These are phyloP conservation scores for Tricholoma matsutake DNA, from an alignment of 768 basidiomycete genomes.

Conservation along the genomic window DNA sequence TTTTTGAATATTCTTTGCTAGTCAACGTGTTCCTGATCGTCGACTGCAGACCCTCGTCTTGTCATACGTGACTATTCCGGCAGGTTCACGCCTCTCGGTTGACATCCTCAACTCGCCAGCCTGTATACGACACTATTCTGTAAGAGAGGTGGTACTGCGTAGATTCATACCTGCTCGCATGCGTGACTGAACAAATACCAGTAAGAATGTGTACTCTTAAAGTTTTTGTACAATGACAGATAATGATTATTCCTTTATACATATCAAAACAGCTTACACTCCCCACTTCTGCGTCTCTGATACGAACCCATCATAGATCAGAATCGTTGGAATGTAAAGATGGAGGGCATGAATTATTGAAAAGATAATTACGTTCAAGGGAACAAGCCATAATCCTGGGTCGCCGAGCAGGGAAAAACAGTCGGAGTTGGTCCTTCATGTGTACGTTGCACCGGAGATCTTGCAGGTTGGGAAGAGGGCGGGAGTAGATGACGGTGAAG, in stretches of 20 bases:
- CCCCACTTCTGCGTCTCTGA: background rate
- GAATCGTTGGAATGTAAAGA: background rate
- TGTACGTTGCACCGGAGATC: background rate
- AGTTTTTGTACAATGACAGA: slow-evolving; percentile 1
- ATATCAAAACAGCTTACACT: background rate
- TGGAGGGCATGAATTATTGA: background rate
- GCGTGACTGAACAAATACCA: slow-evolving; percentile 58
- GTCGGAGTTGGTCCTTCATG: background rate
- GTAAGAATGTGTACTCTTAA: background rate
- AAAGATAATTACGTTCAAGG: slow-evolving; percentile 1
- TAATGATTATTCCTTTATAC: slow-evolving; percentile 6
- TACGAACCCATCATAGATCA: background rate
- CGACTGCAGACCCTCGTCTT: slow-evolving; percentile 76
- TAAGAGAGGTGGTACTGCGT: slow-evolving; percentile 80
- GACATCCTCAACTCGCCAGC: slow-evolving; percentile 65
- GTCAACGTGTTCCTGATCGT: background rate
- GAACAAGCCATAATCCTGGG: background rate
- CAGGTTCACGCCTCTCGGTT: slow-evolving; percentile 51
- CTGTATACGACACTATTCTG: slow-evolving; percentile 70
- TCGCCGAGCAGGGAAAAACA: background rate
- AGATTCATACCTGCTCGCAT: slow-evolving; percentile 90
- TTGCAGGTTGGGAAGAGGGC: slow-evolving; percentile 2
- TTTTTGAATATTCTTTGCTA: background rate
- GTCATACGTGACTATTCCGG: slow-evolving; percentile 90
- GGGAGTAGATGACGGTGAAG: slow-evolving; percentile 16